phyloP scores from a whole-genome alignment of 1,284 basidiomycete genomes.

The Ustilago nuda region DNA sequence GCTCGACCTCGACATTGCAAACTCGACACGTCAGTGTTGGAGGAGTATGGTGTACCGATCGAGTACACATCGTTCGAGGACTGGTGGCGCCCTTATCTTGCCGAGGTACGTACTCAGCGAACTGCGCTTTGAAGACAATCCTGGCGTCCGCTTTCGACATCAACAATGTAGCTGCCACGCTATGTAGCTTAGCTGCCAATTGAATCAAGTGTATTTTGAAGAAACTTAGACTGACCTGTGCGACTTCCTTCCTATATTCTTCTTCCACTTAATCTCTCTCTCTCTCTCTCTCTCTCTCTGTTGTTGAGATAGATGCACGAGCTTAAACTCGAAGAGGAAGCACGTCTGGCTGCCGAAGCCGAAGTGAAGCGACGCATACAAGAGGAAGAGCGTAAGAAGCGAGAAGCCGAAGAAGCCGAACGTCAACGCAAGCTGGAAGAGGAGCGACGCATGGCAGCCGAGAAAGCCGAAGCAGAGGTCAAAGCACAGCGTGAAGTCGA shows the following conservation, averaged over 20 bases:
- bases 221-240: constrained; percentile 14
- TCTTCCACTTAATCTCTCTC: background rate
- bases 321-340: constrained; percentile 38
- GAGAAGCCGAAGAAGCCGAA: constrained; percentile 33
- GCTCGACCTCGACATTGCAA: constrained; percentile 64
- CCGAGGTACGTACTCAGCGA: constrained; percentile 39
- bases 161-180: background rate
- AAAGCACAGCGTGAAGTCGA: constrained; percentile 17
- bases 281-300: background rate
- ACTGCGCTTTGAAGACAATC: background rate
- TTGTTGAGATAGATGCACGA: constrained; percentile 15
- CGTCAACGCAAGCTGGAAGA: constrained; percentile 33
- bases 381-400: constrained; percentile 44
- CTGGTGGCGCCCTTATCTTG: constrained; percentile 62
- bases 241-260: background rate
- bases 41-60: constrained; percentile 55
- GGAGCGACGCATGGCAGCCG: constrained; percentile 27
- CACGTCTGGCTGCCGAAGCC: constrained; percentile 33
- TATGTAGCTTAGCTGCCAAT: constrained; percentile 1
- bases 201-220: background rate
- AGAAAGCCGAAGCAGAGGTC: constrained; percentile 26
- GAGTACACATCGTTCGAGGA: constrained; percentile 59
- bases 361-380: constrained; percentile 29
- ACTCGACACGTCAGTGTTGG: constrained; percentile 54
- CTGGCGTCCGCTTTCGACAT: background rate